These are phyloP conservation scores for Populus tremula DNA, from an alignment of 345 rosid species.

Conservation along the genomic window DNA sequence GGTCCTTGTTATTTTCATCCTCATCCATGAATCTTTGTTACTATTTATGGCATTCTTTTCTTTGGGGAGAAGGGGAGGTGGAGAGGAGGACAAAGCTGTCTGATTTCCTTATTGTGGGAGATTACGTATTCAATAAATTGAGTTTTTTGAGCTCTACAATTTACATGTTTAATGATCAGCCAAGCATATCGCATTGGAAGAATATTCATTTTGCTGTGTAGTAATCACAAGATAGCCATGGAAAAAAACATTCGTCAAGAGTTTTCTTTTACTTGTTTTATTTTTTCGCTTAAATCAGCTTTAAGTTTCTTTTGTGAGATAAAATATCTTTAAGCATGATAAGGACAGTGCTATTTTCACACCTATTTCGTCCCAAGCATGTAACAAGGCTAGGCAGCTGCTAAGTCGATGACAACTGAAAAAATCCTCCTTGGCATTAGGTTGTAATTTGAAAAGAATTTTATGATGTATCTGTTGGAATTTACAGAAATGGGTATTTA, in stretches of 20 bases:
- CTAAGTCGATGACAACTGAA: neutral
- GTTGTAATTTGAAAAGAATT: neutral
- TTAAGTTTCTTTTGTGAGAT: neutral
- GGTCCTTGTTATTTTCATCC: neutral
- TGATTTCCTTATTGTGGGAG: neutral
- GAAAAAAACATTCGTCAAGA: neutral
- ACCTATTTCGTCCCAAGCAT: neutral
- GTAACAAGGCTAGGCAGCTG: neutral
- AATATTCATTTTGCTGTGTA: neutral
- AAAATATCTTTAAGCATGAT: neutral
- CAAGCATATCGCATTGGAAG: neutral
- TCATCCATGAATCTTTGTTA: neutral
- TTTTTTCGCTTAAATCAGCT: neutral
- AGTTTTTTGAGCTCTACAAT: neutral
- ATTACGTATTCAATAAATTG: neutral
- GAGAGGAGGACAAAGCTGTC: neutral
- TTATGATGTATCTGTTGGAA: neutral
- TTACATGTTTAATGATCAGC: neutral
- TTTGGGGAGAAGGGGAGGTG: neutral
- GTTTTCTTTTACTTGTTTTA: too few species aligned
- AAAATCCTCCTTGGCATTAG: neutral
- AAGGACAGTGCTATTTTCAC: neutral
- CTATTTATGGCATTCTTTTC: neutral
- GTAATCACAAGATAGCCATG: neutral
- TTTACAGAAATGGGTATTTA: neutral